phyloP scores from a whole-genome alignment of 2,329 filamentous ascomycete species.

The Pseudogymnoascus pannorum region DNA sequence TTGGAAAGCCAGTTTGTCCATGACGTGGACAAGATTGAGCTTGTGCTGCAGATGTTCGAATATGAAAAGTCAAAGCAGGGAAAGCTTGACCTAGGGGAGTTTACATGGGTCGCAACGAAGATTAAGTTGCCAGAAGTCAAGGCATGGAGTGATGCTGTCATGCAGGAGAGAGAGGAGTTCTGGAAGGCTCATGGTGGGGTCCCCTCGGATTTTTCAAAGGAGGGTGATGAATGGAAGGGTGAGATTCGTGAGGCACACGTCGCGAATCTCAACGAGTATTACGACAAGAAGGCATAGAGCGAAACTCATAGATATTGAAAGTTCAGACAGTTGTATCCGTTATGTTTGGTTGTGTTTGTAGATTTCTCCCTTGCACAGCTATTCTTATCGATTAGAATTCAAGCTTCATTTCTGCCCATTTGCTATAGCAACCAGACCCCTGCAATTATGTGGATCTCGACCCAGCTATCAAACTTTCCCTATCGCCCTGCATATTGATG shows the following conservation, averaged over 20 bases:
- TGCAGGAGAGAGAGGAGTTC: conserved; percentile 67
- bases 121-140: conserved; percentile 72
- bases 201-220: conserved; percentile 10
- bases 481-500: conserved; percentile 7
- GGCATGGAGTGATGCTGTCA: conserved; percentile 68
- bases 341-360: background rate
- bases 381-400: background rate
- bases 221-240: conserved; percentile 12
- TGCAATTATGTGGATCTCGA: conserved; percentile 5
- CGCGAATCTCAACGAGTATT: conserved; percentile 11
- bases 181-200: conserved; percentile 48
- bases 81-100: conserved; percentile 73
- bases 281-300: background rate
- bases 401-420: background rate
- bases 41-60: conserved; percentile 91
- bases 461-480: conserved; percentile 7
- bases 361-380: background rate
- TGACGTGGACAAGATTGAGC: conserved; percentile 94
- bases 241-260: conserved; percentile 16
- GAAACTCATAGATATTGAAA: background rate
- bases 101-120: conserved; percentile 67
- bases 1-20: conserved; percentile 85
- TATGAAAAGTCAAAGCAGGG: conserved; percentile 68
- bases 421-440: conserved; percentile 7
- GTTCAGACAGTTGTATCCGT: background rate